Evolutionary conservation across 1,139 yeast genomes (phyloP).

Genomic region (Magnusiomyces ingens): DNA sequence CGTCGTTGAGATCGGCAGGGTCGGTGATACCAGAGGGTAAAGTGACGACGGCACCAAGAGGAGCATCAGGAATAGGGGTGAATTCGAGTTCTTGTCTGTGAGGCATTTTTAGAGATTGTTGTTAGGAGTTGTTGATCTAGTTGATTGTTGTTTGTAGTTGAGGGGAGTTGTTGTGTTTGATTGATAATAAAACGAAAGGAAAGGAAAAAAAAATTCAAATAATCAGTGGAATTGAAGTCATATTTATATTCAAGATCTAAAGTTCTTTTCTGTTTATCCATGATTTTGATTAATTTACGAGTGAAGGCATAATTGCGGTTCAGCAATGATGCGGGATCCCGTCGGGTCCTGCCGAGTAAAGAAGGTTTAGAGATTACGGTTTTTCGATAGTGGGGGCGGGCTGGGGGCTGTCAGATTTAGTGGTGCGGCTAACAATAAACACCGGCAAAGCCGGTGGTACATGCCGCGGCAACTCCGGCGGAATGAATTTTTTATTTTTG

Average conservation of each 20-base stretch:
- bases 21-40: slow-evolving; percentile 65
- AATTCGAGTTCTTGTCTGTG: slow-evolving; percentile 10
- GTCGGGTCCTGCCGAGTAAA: no score
- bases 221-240: not conserved
- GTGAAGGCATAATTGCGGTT: no score
- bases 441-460: no score
- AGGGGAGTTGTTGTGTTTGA: not conserved
- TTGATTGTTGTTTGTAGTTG: not conserved
- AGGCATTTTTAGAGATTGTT: slow-evolving; percentile 1
- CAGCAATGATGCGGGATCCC: no score
- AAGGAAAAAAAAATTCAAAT: not conserved
- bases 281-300: no score
- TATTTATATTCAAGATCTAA: slow-evolving; percentile 1
- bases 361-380: no score
- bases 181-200: not conserved
- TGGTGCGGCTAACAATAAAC: no score
- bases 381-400: no score
- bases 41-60: slow-evolving; percentile 60
- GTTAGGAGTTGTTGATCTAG: not conserved
- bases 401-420: no score
- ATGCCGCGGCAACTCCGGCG: no score
- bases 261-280: not conserved
- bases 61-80: slow-evolving; percentile 42
- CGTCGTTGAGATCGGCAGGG: slow-evolving; percentile 63
- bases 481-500: no score